A percentile compares a stretch with the other conserved stretches of the same genome.
Conservation (phyloP, 805 yeast genomes). For the Starmerella sirachaensis region DNA sequence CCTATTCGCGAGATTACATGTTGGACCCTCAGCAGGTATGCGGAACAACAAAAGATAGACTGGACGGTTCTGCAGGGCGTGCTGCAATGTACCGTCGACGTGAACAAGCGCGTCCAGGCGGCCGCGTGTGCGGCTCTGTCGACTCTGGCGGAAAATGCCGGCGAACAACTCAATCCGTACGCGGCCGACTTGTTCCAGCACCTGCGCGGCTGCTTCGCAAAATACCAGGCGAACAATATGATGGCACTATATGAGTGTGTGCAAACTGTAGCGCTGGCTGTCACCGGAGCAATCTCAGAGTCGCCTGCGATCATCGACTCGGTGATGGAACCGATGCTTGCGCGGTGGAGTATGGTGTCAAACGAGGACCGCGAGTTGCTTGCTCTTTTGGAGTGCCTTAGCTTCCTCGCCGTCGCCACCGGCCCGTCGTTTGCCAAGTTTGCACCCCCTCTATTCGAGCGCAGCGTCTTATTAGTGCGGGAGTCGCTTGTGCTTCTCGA, state of each 20-base stretch:
- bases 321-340: slow-evolving; percentile 69
- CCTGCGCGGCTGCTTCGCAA: slow-evolving; percentile 59
- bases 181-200: slow-evolving; percentile 55
- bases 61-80: slow-evolving; percentile 71
- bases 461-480: slow-evolving; percentile 60
- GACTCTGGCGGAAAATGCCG: slow-evolving; percentile 67
- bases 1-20: slow-evolving; percentile 87
- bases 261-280: slow-evolving; percentile 73
- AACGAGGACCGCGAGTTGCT: slow-evolving; percentile 80
- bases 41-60: slow-evolving; percentile 47
- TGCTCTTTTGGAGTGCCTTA: slow-evolving; percentile 88
- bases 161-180: slow-evolving; percentile 48
- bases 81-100: slow-evolving; percentile 63
- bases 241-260: slow-evolving; percentile 79
- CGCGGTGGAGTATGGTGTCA: slow-evolving; percentile 61
- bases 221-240: slow-evolving; percentile 72
- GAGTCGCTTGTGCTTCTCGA: slow-evolving; percentile 57
- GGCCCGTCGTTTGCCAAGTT: slow-evolving; percentile 79
- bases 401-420: slow-evolving; percentile 76
- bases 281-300: slow-evolving; percentile 45
- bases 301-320: slow-evolving; percentile 42
- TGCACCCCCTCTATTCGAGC: slow-evolving; percentile 72
- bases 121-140: slow-evolving; percentile 84
- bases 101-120: slow-evolving; percentile 86
- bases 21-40: slow-evolving; percentile 86